Conservation (phyloP, 305 asterid genomes). For the Fraxinus ornus region DNA sequence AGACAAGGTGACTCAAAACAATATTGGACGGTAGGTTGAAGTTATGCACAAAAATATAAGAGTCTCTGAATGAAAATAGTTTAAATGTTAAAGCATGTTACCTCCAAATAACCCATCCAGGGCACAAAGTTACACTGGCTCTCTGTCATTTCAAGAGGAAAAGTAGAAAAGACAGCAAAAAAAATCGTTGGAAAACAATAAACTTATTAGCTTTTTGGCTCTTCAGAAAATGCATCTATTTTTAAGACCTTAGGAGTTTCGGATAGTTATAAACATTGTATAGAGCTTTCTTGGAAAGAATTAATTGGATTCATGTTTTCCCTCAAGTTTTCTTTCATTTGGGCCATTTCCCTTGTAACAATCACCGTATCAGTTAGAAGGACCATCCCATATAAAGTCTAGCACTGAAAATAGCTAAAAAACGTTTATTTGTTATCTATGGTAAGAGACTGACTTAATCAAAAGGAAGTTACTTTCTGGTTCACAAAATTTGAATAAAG, state of each 20-base stretch:
- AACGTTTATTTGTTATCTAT: constrained; percentile 1
- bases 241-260: constrained; percentile 1
- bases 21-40: constrained; percentile 4
- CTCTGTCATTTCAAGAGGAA: constrained; percentile 11
- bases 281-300: constrained; percentile 8
- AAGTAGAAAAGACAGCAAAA: neutral
- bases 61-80: constrained; percentile 3
- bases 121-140: neutral
- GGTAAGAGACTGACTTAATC: constrained; percentile 17
- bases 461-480: neutral
- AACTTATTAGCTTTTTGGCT: neutral
- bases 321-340: constrained; percentile 15
- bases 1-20: constrained; percentile 18
- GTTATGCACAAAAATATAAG: neutral
- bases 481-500: constrained; percentile 23
- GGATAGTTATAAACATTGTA: constrained; percentile 5
- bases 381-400: neutral
- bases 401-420: neutral
- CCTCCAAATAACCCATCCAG: constrained; percentile 5
- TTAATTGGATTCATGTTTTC: constrained; percentile 10
- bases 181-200: neutral
- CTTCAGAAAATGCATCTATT: constrained; percentile 7
- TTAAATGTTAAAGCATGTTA: neutral
- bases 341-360: neutral
- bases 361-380: constrained; percentile 6